Evolutionary conservation across 352 stramenopile species (phyloP), one percentile per base, ranked within the genome.

Genomic region (Albugo laibachii): DNA sequence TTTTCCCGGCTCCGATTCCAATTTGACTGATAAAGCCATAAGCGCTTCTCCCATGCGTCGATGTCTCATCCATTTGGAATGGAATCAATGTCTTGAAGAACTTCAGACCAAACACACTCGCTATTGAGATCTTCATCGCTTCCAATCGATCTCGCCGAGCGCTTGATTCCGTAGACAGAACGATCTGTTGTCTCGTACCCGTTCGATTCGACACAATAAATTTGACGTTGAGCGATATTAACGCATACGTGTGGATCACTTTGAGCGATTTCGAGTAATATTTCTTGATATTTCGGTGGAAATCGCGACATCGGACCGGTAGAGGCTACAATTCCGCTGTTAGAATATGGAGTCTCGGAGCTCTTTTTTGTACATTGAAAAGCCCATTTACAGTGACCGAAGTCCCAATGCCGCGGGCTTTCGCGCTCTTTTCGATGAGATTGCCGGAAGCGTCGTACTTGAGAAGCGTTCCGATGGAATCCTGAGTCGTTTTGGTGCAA

Each of bases 221-320:
- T 47, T 76, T 69, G 18, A 80, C 63, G 36, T 78, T 72, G 5
- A 51, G 53, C 31, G 61, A 70, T 54, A 65, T 81, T 45, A 83
- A 55, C 24, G 69, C 69, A 45, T 82, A 83, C 1, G 61, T 31
- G 58, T 98, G 91, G 52, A 99, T 65, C 15, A 96, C 58, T 21
- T 79, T 80, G 10, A 98, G 68, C 47, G 97, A 57, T 47, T 92
- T 95, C 15, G 68, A 62, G 49, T 93, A 96, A 52, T 98, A 91
- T 24, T 71, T 80, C 59, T 96, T 96, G 35, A 95, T 89, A 57
- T 92, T 83, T n/a, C 80, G 76, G 14, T 80, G 59, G 50, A 98
- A 94, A 50, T 98, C 92, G 13, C 78, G 83, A 52, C 88, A 65
- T 8, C 95, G 66, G 16, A 98, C 94, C 5, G 92, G 83, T 27